These are phyloP conservation scores for Lachancea fermentati DNA, from an alignment of 805 yeast species.

Conservation along the genomic window DNA sequence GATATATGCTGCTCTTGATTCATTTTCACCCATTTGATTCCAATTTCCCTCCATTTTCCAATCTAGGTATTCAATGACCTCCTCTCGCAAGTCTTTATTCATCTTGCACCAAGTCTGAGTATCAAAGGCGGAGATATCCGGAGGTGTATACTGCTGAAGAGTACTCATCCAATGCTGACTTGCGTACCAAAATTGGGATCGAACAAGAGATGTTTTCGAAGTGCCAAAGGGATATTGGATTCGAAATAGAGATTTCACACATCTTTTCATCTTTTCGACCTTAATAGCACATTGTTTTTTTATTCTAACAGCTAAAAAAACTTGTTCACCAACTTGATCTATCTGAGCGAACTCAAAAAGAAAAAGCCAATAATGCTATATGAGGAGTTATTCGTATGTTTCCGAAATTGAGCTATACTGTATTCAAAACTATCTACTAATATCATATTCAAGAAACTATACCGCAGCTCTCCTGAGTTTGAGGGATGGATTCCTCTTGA, in stretches of 20 bases:
- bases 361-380: not conserved
- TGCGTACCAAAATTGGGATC: no score
- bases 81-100: slow-evolving; percentile 32
- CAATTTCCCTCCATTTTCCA: slow-evolving; percentile 32
- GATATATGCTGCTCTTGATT: slow-evolving; percentile 31
- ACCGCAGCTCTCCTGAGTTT: slow-evolving; percentile 13
- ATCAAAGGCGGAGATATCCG: slow-evolving; percentile 27
- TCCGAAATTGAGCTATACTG: slow-evolving; percentile 6
- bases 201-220: no score
- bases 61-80: slow-evolving; percentile 33
- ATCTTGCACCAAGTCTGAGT: slow-evolving; percentile 30
- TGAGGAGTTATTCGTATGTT: slow-evolving; percentile 19
- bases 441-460: slow-evolving; percentile 18
- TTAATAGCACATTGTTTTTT: no score
- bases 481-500: slow-evolving; percentile 14
- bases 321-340: not conserved
- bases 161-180: not conserved
- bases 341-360: no score
- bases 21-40: slow-evolving; percentile 26
- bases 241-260: not conserved
- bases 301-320: no score
- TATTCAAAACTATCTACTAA: not conserved
- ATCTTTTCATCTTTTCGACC: not conserved
- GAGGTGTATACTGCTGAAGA: slow-evolving; percentile 21
- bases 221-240: no score